phyloP scores from a whole-genome alignment of 768 basidiomycete genomes.

The Naganishia kalamii region DNA sequence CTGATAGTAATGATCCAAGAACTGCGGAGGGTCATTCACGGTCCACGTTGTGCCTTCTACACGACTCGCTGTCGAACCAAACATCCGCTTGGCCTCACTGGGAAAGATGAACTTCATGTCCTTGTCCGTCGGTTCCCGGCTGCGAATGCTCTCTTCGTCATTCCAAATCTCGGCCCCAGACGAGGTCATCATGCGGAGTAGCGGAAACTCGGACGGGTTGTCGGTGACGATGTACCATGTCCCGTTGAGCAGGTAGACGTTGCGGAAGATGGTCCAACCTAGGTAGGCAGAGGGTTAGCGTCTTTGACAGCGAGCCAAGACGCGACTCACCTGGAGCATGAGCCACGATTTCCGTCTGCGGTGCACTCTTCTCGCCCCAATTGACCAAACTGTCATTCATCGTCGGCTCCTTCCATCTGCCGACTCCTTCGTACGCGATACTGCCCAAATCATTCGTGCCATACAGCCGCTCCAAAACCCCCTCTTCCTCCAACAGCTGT shows the following conservation, averaged over 20 bases:
- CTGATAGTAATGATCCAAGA: slow-evolving; percentile 85
- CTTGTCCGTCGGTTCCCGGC: slow-evolving; percentile 64
- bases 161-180: slow-evolving; percentile 59
- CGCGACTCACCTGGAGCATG: slow-evolving; percentile 64
- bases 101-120: slow-evolving; percentile 72
- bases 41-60: slow-evolving; percentile 78
- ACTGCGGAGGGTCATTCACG: slow-evolving; percentile 79
- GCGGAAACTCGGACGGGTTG: slow-evolving; percentile 61
- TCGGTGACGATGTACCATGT: slow-evolving; percentile 76
- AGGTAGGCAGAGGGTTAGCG: not conserved
- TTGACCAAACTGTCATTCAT: slow-evolving; percentile 39
- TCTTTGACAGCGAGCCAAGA: not conserved
- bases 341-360: slow-evolving; percentile 59
- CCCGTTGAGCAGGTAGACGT: slow-evolving; percentile 72
- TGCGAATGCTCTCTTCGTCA: slow-evolving; percentile 54
- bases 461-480: slow-evolving; percentile 21
- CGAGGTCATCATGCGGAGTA: slow-evolving; percentile 63
- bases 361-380: slow-evolving; percentile 35
- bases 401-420: slow-evolving; percentile 27
- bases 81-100: slow-evolving; percentile 60
- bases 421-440: slow-evolving; percentile 11
- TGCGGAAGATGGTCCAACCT: slow-evolving; percentile 90
- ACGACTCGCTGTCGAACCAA: slow-evolving; percentile 65
- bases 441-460: slow-evolving; percentile 30
- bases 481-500: slow-evolving; percentile 5